These are phyloP conservation scores for Russula sp. DNA, from an alignment of 768 basidiomycete species.

Conservation along the genomic window DNA sequence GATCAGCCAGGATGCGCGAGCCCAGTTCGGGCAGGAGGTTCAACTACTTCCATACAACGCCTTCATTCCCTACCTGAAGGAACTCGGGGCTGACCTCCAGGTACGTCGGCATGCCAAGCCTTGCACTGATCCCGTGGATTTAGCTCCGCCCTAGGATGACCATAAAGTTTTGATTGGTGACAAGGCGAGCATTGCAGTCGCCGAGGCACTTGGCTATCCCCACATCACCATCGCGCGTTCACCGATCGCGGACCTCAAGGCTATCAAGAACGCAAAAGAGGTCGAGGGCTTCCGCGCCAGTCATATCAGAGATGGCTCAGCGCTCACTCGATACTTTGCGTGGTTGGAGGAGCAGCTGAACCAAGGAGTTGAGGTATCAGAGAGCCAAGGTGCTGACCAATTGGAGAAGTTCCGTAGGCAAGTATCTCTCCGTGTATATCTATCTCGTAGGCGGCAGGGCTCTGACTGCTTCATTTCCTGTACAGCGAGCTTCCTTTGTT, in stretches of 20 bases:
- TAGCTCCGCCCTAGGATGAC: background rate
- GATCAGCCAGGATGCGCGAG: conserved; percentile 40
- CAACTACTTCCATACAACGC: conserved; percentile 61
- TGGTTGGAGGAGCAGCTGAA: conserved; percentile 87
- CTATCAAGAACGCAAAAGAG: conserved; percentile 76
- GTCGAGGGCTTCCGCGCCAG: conserved; percentile 83
- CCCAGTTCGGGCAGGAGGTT: conserved; percentile 51
- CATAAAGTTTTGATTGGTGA: conserved; percentile 72
- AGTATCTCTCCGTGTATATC: conserved; percentile 26
- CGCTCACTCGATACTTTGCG: conserved; percentile 82
- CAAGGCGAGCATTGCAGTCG: conserved; percentile 74
- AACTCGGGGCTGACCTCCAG: conserved; percentile 34
- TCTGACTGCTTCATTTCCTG: background rate
- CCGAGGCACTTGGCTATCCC: conserved; percentile 69
- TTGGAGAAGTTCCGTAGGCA: conserved; percentile 79
- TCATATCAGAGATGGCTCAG: conserved; percentile 86
- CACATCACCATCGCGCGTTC: conserved; percentile 58
- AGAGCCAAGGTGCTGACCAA: conserved; percentile 72
- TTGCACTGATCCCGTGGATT: background rate
- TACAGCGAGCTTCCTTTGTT: conserved; percentile 68
- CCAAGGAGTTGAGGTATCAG: conserved; percentile 54
- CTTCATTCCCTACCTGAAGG: conserved; percentile 58
- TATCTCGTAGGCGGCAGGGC: background rate
- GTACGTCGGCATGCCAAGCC: background rate
- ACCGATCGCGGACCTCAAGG: conserved; percentile 70